Evolutionary conservation across 768 basidiomycete genomes (phyloP), one percentile per base, ranked within the genome.

Genomic region (Porpolomopsis calyptriformis): DNA sequence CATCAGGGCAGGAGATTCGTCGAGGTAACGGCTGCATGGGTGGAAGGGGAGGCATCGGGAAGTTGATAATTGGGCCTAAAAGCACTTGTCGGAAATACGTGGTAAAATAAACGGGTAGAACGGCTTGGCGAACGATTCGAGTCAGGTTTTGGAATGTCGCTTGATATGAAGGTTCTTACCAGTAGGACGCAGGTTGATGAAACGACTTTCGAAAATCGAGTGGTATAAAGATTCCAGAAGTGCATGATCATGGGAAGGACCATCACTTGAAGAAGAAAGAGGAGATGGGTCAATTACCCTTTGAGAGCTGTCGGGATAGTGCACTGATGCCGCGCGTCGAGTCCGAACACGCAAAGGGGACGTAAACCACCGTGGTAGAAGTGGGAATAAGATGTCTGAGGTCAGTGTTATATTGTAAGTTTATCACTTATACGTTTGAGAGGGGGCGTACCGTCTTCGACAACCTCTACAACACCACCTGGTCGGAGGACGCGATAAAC

Each of bases 291-390:
- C 58, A 11, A 53, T 43, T 27, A 52, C 60, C 33, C 62, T 65
- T 44, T 65, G 65, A 29, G 68, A 60, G 26, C 69, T 71, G 42
- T 76, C 70, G 25, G 78, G 71, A 53, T 71, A 65, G 52, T 76
- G 70, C 35, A 74, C 64, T 33, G 78, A 73, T 34, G 73, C 61
- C 46, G 69, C 57, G 41, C 71, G 67, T 50, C 67, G 59, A 18
- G 73, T 65, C 54, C 68, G 74, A 23, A 67, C 67, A 23, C 81
- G 76, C 43, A 86, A 70, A 7, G 82, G 80, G 31, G 72, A 67
- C 1, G 85, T 86, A 54, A 85, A 88, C 83, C 84, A 87, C 29
- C 72, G 73, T 18, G 85, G 84, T 29, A 88, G 70, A 3, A 64
- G 64, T n/a, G 85, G 85, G 56, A 88, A 88, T 37, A 85, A 63